Conservation (phyloP, 2,329 filamentous ascomycete species). For the Fusarium proliferatum region DNA sequence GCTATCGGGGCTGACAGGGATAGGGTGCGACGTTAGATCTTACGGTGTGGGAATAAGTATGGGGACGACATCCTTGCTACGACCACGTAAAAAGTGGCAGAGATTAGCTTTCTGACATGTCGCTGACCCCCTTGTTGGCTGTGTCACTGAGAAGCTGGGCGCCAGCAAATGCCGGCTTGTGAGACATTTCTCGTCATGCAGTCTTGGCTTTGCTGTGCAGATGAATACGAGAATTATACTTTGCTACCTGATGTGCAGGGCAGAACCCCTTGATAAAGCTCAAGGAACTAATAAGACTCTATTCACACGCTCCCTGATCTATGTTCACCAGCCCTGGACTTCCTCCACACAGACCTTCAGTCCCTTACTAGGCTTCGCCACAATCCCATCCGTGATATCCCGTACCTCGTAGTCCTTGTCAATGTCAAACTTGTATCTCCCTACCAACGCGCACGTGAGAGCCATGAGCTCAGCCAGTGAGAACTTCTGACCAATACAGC, state of each 20-base stretch:
- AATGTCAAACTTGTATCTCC: slow-evolving; percentile 29
- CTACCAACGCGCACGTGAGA: slow-evolving; percentile 32
- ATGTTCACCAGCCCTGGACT: slow-evolving; percentile 24
- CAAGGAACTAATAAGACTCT: no score
- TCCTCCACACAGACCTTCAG: slow-evolving; percentile 9
- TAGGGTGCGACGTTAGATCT: slow-evolving; percentile 7
- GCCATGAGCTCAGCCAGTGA: slow-evolving; percentile 36
- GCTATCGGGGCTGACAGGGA: background rate
- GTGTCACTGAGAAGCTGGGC: background rate
- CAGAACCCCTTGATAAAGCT: no score
- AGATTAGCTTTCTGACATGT: background rate
- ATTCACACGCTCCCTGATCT: background rate
- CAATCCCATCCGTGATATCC: slow-evolving; percentile 37
- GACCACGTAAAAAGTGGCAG: background rate
- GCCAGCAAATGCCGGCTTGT: background rate
- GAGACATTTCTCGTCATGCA: background rate
- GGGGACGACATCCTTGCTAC: background rate
- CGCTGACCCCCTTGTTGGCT: background rate
- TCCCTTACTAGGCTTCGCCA: slow-evolving; percentile 30
- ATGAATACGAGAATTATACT: background rate
- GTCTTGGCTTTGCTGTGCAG: no score
- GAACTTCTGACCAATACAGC: slow-evolving; percentile 46
- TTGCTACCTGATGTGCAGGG: background rate
- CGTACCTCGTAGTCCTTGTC: slow-evolving; percentile 28
- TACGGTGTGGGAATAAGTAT: slow-evolving; percentile 13